Evolutionary conservation across 192 early-diverging fungal genomes (phyloP), one percentile per base, ranked within the genome.

Genomic region (Coemansia sp.): DNA sequence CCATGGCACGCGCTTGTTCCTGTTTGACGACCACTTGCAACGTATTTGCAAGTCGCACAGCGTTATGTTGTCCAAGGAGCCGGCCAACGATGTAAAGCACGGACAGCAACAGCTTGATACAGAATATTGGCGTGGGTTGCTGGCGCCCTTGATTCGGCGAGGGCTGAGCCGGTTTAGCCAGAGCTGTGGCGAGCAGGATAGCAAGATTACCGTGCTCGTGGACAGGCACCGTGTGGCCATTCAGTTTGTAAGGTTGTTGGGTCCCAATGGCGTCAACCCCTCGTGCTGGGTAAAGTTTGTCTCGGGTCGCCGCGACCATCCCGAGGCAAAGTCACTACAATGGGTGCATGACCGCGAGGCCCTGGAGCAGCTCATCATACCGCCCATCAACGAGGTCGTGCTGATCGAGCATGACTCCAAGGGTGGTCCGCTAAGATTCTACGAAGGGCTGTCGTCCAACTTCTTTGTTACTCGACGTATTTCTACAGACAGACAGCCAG

Each of bases 371-470:
- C 36, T 71, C 34, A 65, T 81, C 2, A 53, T 27, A 26, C 39
- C 72, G 50, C 68, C 68, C 8, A 41, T 71, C 32, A 63, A 75
- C 43, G 72, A 81, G 24, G 66, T 75, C 15, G 72, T 81, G 1
- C 56, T 81, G 62, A 55, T 55, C 3, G 73, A 68, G 12, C 24
- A 50, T 36, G 60, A 48, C 24, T 43, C 5, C n/a, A 24, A 27
- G 32, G 27, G 17, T 5, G 58, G 24, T 4, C 22, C 33, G 4
- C 10, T 24, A 53, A 50, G 56, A 50, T 68, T 74, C 39, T 81
- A 72, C 56, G 78, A 81, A 50, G 78, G 78, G 10, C 56, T 71
- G 15, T 81, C 78, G 53, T 75, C 72, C 2, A 81, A 81, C 29
- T 74, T 75, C 32, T 81, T 81, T 62, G 72, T 63, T 12, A 66